Evolutionary conservation across 1,139 yeast species (phyloP).

Genomic region (Hyphopichia buzzinii): DNA sequence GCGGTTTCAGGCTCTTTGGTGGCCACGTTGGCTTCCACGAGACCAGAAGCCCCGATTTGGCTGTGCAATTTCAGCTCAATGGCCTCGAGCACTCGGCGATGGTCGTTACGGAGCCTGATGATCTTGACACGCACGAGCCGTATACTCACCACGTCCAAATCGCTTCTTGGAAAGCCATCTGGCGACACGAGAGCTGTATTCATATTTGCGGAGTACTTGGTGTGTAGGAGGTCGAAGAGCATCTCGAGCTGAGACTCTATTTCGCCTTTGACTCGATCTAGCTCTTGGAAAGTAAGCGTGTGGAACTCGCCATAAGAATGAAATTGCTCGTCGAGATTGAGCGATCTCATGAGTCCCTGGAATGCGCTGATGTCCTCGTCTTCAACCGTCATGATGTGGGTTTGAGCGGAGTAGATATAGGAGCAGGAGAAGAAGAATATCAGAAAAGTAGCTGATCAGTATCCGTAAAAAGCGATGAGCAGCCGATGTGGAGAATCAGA

Average conservation of each 20-base stretch:
- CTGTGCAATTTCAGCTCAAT: slow-evolving; percentile 46
- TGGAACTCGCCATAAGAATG: slow-evolving; percentile 20
- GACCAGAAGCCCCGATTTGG: slow-evolving; percentile 28
- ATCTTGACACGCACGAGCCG: slow-evolving; percentile 63
- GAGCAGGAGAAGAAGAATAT: too few relatives aligned
- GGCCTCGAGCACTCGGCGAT: slow-evolving; percentile 45
- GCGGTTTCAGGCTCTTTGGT: neutral
- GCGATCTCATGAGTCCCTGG: slow-evolving; percentile 38
- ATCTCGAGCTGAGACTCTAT: slow-evolving; percentile 33
- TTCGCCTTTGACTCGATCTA: slow-evolving; percentile 27
- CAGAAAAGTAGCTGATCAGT: too few relatives aligned
- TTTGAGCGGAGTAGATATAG: too few relatives aligned
- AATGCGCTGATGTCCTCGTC: slow-evolving; percentile 23
- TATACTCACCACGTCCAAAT: slow-evolving; percentile 73
- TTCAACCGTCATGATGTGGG: slow-evolving; percentile 9
- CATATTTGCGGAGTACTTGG: slow-evolving; percentile 52
- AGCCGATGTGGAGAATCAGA: too few relatives aligned
- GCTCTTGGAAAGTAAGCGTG: slow-evolving; percentile 22
- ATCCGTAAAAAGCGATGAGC: too few relatives aligned
- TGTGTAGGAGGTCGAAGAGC: slow-evolving; percentile 31
- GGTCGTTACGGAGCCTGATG: slow-evolving; percentile 69
- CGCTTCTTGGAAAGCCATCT: slow-evolving; percentile 86
- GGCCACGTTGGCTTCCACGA: neutral
- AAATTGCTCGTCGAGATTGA: slow-evolving; percentile 34
- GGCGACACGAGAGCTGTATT: slow-evolving; percentile 56